Base-by-base conservation (phyloP, 2,329 filamentous ascomycete species). In the Didymella segeticola region DNA sequence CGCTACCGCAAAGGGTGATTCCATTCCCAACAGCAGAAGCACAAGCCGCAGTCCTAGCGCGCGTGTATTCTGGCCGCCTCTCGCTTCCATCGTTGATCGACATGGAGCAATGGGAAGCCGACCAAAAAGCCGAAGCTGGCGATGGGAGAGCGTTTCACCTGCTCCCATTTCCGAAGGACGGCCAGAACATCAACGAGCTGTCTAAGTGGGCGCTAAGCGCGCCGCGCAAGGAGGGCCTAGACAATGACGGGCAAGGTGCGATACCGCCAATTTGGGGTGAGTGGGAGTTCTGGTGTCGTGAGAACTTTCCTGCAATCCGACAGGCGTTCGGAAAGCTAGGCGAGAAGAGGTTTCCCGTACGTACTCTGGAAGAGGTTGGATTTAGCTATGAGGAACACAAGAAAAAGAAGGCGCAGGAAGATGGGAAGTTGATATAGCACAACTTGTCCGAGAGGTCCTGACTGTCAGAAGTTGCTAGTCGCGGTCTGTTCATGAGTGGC, bases 21-120 rank as follows among this genome's bases (percentile, higher is more conserved):
- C 93, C 93, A 0, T 96, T 96, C 70, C 88, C 90, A 0, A 66
- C 95, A 1, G 83, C 87, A 0, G 91, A 97, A 76, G 86, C 85
- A 5, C 93, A 97, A 74, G 86, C 86, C 1, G 89, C 92, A 0
- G 83, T 90, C 0, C 80, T 96, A 38, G 86, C 92, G 2, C 85
- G 90, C 1, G 83, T 93, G 0, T 96, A 90, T 83, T 85, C 90
- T 1, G 89, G 89, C 27, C 78, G 84, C 1, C 77, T 96, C 1
- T 58, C 75, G 0, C 77, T 96, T 8, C 92, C 92, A 0, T 68
- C 83, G 0, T 71, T 70, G 1, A 69, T 77, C 0, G 84, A 86
- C 45, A 96, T 97, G 88, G 73, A 80, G 49, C 66, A 67, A 2
- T 96, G 90, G 91, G 89, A 90, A 69, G 48, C 71, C 2, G 56